Evolutionary conservation across 2,329 filamentous ascomycete genomes (phyloP).

Genomic region (Talaromyces sp.): DNA sequence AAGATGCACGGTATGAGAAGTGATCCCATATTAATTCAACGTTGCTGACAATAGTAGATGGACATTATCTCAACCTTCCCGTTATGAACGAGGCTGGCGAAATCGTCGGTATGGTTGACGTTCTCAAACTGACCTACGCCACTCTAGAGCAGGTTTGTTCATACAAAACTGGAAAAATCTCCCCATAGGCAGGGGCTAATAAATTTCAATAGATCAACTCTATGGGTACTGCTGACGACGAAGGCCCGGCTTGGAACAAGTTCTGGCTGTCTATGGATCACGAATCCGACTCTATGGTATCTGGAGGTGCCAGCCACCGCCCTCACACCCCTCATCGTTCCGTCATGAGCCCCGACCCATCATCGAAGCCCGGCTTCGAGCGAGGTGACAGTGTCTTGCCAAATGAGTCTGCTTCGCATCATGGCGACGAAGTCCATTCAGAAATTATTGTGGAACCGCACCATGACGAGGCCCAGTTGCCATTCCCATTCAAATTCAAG

Average conservation of each 20-base stretch:
- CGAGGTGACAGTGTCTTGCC: conserved; percentile 81
- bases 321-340: conserved; percentile 64
- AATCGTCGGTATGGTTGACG: conserved; percentile 99
- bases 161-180: neutral
- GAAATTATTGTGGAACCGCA: conserved; percentile 55
- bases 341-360: conserved; percentile 71
- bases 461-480: conserved; percentile 54
- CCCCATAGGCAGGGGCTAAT: neutral
- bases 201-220: conserved; percentile 63
- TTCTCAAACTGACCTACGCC: conserved; percentile 95
- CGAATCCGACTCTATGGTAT: conserved; percentile 94
- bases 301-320: conserved; percentile 77
- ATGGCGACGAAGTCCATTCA: conserved; percentile 71
- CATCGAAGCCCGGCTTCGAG: conserved; percentile 54
- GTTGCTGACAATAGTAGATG: conserved; percentile 54
- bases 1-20: conserved; percentile 89
- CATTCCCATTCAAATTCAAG: conserved; percentile 99
- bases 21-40: neutral
- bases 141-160: conserved; percentile 78
- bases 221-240: conserved; percentile 80
- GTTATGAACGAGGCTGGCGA: conserved; percentile 97
- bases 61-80: conserved; percentile 94
- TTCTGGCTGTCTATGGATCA: conserved; percentile 97
- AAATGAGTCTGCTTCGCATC: conserved; percentile 89
- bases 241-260: conserved; percentile 98